Conservation (phyloP, 805 yeast genomes). For the Saitoella complicata region DNA sequence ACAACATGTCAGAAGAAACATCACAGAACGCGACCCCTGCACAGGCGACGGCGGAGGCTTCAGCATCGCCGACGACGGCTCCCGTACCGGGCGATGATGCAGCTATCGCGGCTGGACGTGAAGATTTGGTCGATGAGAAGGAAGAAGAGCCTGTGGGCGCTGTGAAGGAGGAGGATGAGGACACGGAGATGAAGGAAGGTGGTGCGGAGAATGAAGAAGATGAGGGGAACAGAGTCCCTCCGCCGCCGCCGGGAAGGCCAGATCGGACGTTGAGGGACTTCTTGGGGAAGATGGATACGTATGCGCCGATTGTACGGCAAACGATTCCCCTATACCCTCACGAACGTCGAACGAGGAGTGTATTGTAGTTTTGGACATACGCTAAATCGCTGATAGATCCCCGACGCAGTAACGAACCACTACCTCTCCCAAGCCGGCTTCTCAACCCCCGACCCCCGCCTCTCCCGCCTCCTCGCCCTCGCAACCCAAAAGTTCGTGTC, state of each 20-base stretch:
- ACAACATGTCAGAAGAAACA: no score
- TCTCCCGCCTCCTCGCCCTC: conserved; percentile 71
- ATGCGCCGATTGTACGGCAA: conserved; percentile 50
- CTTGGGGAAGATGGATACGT: conserved; percentile 77
- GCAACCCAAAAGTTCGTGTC: conserved; percentile 93
- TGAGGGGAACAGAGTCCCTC: background rate
- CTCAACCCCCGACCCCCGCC: conserved; percentile 57
- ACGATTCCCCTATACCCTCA: background rate
- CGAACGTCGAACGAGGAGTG: background rate
- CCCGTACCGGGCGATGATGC: no score
- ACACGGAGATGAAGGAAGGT: background rate
- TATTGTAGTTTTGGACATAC: background rate
- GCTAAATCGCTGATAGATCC: no score
- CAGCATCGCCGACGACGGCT: no score
- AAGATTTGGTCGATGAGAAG: no score
- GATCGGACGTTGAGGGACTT: conserved; percentile 55
- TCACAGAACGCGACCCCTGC: no score
- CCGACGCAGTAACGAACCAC: conserved; percentile 91
- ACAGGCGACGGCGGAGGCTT: no score
- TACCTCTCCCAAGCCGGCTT: conserved; percentile 76
- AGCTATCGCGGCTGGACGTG: no score
- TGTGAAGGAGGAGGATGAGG: background rate
- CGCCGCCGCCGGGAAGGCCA: background rate
- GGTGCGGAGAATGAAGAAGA: background rate
- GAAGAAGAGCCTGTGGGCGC: no score